These are phyloP conservation scores for Pleurotus djamor DNA, from an alignment of 768 basidiomycete species.

Conservation along the genomic window DNA sequence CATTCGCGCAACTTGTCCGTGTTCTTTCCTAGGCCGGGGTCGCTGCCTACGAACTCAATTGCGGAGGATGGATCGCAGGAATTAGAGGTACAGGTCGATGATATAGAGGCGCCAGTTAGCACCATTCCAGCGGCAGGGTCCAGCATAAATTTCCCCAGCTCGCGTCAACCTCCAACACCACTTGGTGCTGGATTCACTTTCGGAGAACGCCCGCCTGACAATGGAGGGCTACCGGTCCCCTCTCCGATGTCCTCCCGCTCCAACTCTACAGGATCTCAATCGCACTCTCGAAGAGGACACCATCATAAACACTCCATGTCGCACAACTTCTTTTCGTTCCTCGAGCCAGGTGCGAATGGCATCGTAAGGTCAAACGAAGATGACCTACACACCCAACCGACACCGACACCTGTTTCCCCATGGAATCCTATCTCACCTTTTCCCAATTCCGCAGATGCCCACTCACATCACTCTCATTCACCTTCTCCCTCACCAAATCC, in stretches of 20 bases:
- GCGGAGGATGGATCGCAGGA: slow-evolving; percentile 67
- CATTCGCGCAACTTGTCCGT: slow-evolving; percentile 92
- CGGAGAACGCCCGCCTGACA: slow-evolving; percentile 48
- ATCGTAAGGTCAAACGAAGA: slow-evolving; percentile 14
- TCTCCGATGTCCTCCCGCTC: slow-evolving; percentile 22
- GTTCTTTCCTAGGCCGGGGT: slow-evolving; percentile 85
- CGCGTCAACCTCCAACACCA: slow-evolving; percentile 31
- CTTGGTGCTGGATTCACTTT: slow-evolving; percentile 63
- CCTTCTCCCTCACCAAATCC: slow-evolving; percentile 3
- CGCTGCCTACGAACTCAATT: slow-evolving; percentile 56
- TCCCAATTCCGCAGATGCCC: slow-evolving; percentile 20
- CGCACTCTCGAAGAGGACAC: slow-evolving; percentile 58
- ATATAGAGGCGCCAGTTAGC: slow-evolving; percentile 47
- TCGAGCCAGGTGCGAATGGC: slow-evolving; percentile 62
- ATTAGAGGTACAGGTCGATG: slow-evolving; percentile 36
- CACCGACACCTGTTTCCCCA: slow-evolving; percentile 60
- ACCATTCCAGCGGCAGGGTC: slow-evolving; percentile 42
- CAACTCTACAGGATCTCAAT: slow-evolving; percentile 23
- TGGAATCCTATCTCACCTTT: slow-evolving; percentile 61
- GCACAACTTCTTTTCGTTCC: slow-evolving; percentile 94
- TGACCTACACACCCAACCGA: slow-evolving; percentile 56
- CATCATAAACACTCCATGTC: slow-evolving; percentile 94
- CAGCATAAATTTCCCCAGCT: slow-evolving; percentile 37
- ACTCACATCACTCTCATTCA: slow-evolving; percentile 6
- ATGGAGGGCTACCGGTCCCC: slow-evolving; percentile 20